These are phyloP conservation scores for Trichoderma polysporum DNA, from an alignment of 2,329 filamentous ascomycete species.

Conservation along the genomic window DNA sequence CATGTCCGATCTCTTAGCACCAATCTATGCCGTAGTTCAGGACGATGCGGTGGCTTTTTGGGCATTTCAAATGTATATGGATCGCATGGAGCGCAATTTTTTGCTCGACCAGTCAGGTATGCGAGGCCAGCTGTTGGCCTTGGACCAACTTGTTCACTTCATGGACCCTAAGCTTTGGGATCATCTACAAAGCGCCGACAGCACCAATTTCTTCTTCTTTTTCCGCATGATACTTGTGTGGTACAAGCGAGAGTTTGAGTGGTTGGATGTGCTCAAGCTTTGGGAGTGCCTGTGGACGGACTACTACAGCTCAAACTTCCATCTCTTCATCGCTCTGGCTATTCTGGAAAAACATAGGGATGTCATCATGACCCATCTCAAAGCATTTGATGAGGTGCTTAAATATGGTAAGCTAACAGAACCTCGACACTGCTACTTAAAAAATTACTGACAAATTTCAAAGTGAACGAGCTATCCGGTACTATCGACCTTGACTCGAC, in stretches of 20 bases:
- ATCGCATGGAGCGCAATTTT: slow-evolving; percentile 97
- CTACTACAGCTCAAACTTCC: slow-evolving; percentile 83
- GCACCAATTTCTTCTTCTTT: slow-evolving; percentile 99
- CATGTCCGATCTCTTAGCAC: slow-evolving; percentile 95
- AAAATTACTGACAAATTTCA: background rate
- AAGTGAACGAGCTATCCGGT: slow-evolving; percentile 91
- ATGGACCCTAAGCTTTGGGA: slow-evolving; percentile 94
- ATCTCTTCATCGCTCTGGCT: slow-evolving; percentile 89
- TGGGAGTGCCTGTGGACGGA: slow-evolving; percentile 98
- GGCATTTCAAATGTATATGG: slow-evolving; percentile 95
- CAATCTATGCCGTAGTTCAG: slow-evolving; percentile 95
- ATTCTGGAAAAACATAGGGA: slow-evolving; percentile 95
- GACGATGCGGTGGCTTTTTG: slow-evolving; percentile 97
- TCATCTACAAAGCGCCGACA: slow-evolving; percentile 85
- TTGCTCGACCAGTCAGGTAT: slow-evolving; percentile 94
- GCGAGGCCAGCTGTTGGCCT: slow-evolving; percentile 83
- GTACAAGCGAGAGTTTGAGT: slow-evolving; percentile 97
- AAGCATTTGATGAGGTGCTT: slow-evolving; percentile 93
- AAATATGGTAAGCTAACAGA: slow-evolving; percentile 72
- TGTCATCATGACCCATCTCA: slow-evolving; percentile 91
- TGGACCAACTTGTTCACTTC: slow-evolving; percentile 93
- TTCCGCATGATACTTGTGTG: slow-evolving; percentile 98
- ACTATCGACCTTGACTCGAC: slow-evolving; percentile 89
- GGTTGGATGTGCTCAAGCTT: slow-evolving; percentile 78
- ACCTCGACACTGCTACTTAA: background rate